phyloP scores from a whole-genome alignment of 2,329 filamentous ascomycete species.

The Aspergillus hiratsukae region DNA sequence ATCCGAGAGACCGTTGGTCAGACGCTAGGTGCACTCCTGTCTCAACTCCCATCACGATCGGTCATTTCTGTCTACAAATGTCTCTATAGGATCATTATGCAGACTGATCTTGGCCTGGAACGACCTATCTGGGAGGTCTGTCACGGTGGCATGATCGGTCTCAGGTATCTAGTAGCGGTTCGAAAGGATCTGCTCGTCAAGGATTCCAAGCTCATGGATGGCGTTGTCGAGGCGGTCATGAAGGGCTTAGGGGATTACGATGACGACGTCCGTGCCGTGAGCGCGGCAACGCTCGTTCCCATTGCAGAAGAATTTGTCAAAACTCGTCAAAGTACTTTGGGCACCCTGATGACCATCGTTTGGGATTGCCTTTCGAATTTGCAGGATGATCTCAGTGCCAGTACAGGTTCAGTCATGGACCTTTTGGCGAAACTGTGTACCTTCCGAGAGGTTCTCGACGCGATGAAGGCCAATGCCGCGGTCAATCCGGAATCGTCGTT shows the following conservation, averaged over 20 bases:
- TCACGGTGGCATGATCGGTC: conserved; percentile 95
- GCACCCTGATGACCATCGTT: conserved; percentile 84
- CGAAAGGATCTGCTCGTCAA: conserved; percentile 85
- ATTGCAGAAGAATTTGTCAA: conserved; percentile 93
- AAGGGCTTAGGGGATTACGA: conserved; percentile 86
- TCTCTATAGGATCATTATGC: conserved; percentile 86
- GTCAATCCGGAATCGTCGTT: conserved; percentile 85
- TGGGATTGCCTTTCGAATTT: conserved; percentile 96
- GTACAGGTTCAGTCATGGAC: conserved; percentile 98
- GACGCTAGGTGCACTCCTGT: conserved; percentile 81
- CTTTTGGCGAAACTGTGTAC: conserved; percentile 91
- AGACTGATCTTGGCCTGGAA: conserved; percentile 70
- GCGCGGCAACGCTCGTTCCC: conserved; percentile 92
- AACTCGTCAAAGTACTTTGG: conserved; percentile 71
- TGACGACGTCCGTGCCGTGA: conserved; percentile 94
- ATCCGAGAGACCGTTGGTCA: conserved; percentile 95
- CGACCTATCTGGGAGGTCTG: conserved; percentile 87
- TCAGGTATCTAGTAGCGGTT: conserved; percentile 92
- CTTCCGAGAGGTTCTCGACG: conserved; percentile 84
- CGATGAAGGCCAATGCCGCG: conserved; percentile 87
- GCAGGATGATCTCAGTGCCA: conserved; percentile 95
- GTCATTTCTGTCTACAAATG: conserved; percentile 82
- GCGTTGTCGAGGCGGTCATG: conserved; percentile 88
- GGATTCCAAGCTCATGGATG: conserved; percentile 82
- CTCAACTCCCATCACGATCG: conserved; percentile 72